These are phyloP conservation scores for Diutina neorugosa DNA, from an alignment of 1,139 yeast genomes.

Conservation along the genomic window DNA sequence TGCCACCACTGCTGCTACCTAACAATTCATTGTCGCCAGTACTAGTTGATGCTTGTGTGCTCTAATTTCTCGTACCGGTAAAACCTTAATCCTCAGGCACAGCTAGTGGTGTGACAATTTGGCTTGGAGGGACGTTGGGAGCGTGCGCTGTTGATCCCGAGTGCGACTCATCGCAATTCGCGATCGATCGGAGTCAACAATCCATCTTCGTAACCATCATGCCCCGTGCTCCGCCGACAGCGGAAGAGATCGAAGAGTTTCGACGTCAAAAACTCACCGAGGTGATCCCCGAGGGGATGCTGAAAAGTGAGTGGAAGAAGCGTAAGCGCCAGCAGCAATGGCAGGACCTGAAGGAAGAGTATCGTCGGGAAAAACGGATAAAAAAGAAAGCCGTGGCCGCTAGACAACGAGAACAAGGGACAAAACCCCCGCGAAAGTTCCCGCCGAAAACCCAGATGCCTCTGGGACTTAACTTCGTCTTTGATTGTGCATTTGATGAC, in stretches of 20 bases:
- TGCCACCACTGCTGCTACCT: too few species aligned
- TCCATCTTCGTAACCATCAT: too few species aligned
- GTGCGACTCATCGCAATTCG: not conserved
- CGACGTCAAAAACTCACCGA: not conserved
- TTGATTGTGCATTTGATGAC: conserved; percentile 89
- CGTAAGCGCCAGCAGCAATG: conserved; percentile 46
- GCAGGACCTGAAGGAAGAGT: conserved; percentile 54
- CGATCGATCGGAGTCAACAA: not conserved
- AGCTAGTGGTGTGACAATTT: too few species aligned
- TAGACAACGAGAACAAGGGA: conserved; percentile 20
- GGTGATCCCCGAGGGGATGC: conserved; percentile 3
- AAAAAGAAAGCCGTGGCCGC: conserved; percentile 22
- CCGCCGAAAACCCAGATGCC: conserved; percentile 27
- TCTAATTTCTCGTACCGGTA: too few species aligned
- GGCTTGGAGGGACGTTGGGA: not conserved
- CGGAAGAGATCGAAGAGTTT: not conserved
- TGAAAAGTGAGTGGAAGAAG: conserved; percentile 68
- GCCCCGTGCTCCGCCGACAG: not conserved
- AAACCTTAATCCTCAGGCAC: too few species aligned
- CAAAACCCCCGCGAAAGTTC: conserved; percentile 12
- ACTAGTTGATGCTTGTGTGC: too few species aligned
- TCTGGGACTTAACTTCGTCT: conserved; percentile 41
- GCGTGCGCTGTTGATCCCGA: not conserved
- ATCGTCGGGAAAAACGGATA: conserved; percentile 36
- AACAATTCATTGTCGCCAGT: too few species aligned